phyloP scores from a whole-genome alignment of 768 basidiomycete genomes.

The Auricularia heimuer region DNA sequence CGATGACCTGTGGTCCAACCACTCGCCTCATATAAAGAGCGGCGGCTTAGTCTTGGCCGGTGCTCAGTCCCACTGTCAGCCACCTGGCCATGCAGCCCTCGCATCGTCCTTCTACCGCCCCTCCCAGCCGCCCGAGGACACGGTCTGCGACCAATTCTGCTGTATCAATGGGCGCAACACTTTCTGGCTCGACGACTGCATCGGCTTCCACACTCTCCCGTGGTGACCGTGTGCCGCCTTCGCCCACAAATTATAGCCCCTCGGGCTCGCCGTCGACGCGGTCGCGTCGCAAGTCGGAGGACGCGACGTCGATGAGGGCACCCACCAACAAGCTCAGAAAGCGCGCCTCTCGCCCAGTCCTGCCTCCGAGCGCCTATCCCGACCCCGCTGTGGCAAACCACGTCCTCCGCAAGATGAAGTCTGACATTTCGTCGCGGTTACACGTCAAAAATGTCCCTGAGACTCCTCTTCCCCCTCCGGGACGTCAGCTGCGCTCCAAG shows the following conservation, averaged over 20 bases:
- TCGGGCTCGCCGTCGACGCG: not conserved
- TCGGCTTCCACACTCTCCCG: not conserved
- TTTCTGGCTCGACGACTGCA: not conserved
- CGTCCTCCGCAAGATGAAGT: not conserved
- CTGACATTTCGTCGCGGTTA: not conserved
- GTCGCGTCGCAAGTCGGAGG: not conserved
- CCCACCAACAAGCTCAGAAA: not conserved
- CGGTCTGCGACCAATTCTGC: too few relatives aligned
- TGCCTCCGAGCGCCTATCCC: not conserved
- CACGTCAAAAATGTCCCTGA: not conserved
- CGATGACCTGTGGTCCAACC: too few relatives aligned
- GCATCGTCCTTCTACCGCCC: too few relatives aligned
- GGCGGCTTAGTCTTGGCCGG: too few relatives aligned
- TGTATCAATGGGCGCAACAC: not conserved
- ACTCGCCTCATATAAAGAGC: too few relatives aligned
- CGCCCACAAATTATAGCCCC: not conserved
- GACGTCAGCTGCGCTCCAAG: not conserved
- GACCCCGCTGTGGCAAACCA: not conserved
- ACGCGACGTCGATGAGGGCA: not conserved
- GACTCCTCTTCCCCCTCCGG: not conserved
- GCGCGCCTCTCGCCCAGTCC: not conserved
- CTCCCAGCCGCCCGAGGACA: too few relatives aligned
- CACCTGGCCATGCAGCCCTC: too few relatives aligned
- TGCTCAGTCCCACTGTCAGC: too few relatives aligned
- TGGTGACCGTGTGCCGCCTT: not conserved